These are phyloP conservation scores for Candida yuanshanica DNA, from an alignment of 805 yeast species.

Conservation along the genomic window DNA sequence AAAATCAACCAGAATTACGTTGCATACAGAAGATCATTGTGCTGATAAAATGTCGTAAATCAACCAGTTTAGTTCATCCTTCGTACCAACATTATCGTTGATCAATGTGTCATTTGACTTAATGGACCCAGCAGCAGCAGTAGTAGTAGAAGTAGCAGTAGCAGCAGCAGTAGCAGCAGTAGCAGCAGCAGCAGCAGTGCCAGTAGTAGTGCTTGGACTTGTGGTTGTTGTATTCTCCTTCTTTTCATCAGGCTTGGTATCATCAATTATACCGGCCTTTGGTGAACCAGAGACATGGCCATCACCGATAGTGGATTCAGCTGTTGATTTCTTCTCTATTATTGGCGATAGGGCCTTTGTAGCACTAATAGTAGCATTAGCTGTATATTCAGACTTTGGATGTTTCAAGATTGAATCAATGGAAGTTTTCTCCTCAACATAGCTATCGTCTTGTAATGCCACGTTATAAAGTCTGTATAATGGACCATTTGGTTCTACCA, in stretches of 20 bases:
- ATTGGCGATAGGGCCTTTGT: constrained; percentile 1
- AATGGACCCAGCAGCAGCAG: not conserved
- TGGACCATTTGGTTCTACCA: constrained; percentile 65
- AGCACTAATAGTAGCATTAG: not conserved
- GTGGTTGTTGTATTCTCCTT: not conserved
- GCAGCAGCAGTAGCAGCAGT: not conserved
- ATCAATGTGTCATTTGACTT: not conserved
- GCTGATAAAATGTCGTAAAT: constrained; percentile 48
- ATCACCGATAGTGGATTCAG: not conserved
- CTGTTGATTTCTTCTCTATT: not conserved
- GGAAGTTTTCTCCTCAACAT: constrained; percentile 20
- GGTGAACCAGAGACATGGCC: not conserved
- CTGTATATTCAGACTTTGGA: constrained; percentile 9
- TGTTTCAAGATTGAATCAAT: constrained; percentile 16
- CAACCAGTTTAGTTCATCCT: constrained; percentile 67
- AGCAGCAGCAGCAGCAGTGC: not conserved
- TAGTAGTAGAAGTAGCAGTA: not conserved
- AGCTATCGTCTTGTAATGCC: constrained; percentile 47
- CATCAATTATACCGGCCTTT: not conserved
- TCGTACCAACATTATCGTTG: constrained; percentile 42
- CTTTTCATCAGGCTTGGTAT: not conserved
- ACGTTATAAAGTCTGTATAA: constrained; percentile 42
- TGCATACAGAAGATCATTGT: constrained; percentile 11
- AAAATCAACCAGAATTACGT: not conserved
- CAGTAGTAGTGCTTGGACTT: not conserved